These are phyloP conservation scores for Corrigiola litoralis DNA, from an alignment of 179 eudicot species.

Conservation along the genomic window DNA sequence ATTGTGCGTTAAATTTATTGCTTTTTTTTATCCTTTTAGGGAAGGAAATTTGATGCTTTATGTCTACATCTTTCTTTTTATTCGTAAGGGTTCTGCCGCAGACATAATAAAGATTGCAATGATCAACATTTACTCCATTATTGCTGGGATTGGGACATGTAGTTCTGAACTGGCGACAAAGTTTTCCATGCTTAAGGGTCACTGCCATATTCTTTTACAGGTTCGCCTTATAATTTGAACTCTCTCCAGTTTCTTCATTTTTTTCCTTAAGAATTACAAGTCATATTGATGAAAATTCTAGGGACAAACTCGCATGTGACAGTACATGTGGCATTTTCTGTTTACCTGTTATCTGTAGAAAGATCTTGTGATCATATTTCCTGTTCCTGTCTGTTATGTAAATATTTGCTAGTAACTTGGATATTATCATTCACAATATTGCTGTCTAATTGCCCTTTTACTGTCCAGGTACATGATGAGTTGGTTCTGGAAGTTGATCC, in stretches of 20 bases:
- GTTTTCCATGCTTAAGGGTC: constrained; percentile 70
- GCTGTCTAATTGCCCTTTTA: background rate
- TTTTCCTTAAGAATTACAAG: no score
- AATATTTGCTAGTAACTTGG: background rate
- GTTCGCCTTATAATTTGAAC: constrained; percentile 25
- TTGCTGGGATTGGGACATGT: constrained; percentile 39
- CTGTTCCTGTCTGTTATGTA: no score
- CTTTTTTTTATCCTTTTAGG: background rate
- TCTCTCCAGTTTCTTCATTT: background rate
- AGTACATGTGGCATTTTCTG: background rate
- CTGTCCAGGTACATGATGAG: constrained; percentile 85
- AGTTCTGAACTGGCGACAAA: constrained; percentile 30
- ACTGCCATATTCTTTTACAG: constrained; percentile 88
- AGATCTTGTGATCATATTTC: background rate
- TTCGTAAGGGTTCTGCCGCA: constrained; percentile 99
- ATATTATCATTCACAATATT: background rate
- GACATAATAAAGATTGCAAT: constrained; percentile 95
- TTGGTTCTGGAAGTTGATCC: constrained; percentile 89
- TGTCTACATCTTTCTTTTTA: background rate
- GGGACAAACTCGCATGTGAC: no score
- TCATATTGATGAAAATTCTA: no score
- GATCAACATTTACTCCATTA: constrained; percentile 63
- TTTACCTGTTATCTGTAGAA: background rate
- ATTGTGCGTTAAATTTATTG: background rate
- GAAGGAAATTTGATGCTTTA: background rate